These are phyloP conservation scores for Phytophthora pini DNA, from an alignment of 352 stramenopile species.

Conservation along the genomic window DNA sequence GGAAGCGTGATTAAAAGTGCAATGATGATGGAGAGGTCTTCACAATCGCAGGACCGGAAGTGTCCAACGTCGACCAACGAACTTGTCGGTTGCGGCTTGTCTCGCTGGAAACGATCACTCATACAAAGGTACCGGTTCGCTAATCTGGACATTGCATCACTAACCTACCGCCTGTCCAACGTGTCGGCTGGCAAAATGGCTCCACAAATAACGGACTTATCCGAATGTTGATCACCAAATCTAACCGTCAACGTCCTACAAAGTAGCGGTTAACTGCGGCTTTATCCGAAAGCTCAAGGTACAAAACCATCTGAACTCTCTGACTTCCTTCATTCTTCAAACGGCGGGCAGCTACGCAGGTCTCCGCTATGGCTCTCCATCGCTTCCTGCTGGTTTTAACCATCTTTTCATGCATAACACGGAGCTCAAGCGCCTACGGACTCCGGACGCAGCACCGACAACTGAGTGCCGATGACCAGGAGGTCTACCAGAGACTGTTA, in stretches of 20 bases:
- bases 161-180: conserved; percentile 13
- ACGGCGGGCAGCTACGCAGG: conserved; percentile 7
- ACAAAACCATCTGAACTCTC: conserved; percentile 15
- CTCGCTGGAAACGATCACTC: neutral
- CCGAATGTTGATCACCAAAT: neutral
- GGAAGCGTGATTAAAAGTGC: neutral
- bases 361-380: conserved; percentile 3
- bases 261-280: conserved; percentile 17
- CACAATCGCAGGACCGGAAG: neutral
- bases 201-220: conserved; percentile 7
- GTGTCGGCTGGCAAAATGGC: conserved; percentile 18
- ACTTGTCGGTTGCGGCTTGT: neutral
- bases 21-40: neutral
- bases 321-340: conserved; percentile 20
- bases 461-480: conserved; percentile 23
- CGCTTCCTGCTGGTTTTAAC: conserved; percentile 21
- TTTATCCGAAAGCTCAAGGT: conserved; percentile 15
- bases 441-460: conserved; percentile 21
- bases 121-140: too few relatives aligned
- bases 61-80: conserved; percentile 6
- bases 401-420: conserved; percentile 5
- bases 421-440: neutral
- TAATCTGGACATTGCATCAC: too few relatives aligned
- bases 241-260: neutral
- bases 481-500: conserved; percentile 32